phyloP scores from a whole-genome alignment of 2,329 filamentous ascomycete genomes.

The Apiospora koreana region DNA sequence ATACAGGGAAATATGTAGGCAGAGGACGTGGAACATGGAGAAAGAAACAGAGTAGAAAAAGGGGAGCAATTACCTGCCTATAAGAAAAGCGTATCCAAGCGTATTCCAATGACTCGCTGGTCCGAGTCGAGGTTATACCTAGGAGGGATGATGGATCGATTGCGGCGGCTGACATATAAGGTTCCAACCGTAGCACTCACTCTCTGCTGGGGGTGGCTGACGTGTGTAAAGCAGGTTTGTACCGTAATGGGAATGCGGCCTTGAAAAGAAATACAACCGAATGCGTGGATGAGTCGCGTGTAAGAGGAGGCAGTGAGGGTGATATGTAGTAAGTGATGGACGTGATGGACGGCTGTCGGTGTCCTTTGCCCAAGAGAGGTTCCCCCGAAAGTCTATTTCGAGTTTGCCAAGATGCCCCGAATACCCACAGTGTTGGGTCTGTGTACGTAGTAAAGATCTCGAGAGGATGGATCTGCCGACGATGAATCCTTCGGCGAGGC shows the following conservation, averaged over 20 bases:
- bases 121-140: not conserved
- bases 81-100: not conserved
- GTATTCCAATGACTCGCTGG: not conserved
- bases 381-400: not conserved
- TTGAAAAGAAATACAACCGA: not conserved
- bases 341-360: not conserved
- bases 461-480: not conserved
- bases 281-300: not conserved
- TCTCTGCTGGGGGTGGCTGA: not conserved
- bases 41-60: not conserved
- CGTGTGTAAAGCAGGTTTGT: not conserved
- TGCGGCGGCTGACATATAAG: not conserved
- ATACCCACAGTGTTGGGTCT: not conserved
- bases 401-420: conserved; percentile 1
- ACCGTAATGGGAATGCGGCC: not conserved
- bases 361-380: not conserved
- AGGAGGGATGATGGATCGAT: not conserved
- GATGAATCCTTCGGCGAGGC: not conserved
- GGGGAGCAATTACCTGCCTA: not conserved
- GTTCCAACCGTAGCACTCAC: not conserved
- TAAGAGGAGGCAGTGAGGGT: not conserved
- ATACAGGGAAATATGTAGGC: no score
- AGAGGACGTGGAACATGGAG: not conserved
- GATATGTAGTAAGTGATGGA: not conserved
- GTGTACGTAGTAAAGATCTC: not conserved